Evolutionary conservation across 2,329 filamentous ascomycete genomes (phyloP), one percentile per base, ranked within the genome.

Genomic region (Penicillium glabrum): DNA sequence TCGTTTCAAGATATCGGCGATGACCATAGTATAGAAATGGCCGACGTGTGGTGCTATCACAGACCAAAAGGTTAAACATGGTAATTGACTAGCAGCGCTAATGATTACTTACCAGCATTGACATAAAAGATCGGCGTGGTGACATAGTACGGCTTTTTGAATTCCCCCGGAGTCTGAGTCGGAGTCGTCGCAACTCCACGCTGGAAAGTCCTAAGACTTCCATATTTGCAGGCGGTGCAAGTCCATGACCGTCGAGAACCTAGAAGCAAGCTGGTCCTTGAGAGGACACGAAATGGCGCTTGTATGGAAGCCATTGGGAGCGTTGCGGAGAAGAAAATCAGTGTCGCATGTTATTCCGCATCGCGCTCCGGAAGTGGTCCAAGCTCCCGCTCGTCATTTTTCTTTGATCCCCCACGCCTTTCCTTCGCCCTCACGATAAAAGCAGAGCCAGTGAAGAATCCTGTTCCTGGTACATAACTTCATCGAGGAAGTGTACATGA

Each of bases 51-150:
- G 95, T 46, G 91, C 92, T 93, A 50, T n/a, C 11, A 56, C 21
- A n/a, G 7, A 50, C 2, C 48, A 9, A 49, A 48, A 9, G 9
- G 50, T 37, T n/a, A 35, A 31, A 10, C 53, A 41, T 7, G 5
- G 19, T 46, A 54, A 29, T 24, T 19, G 4, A 5, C 16, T 5
- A 44, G 29, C 37, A 29, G 29, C 9, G 45, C 19, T 19, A 19
- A n/a, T 13, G 46, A 27, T 13, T 4, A 19, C 79, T 65, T 79
- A 93, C 91, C 87, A 54, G 93, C 91, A 83, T 99, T 99, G 79
- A 99, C 95, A 76, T 99, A 99, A 80, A 98, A 99, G 57, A 99
- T 99, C 2, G 95, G 95, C 9, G 92, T 96, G 5, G 95, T 98
- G 68, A 96, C 82, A 80, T 98, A 99, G 79, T 89, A 97, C 9